A percentile compares a stretch with the other conserved stretches of the same genome.
phyloP scores from a whole-genome alignment of 1,139 yeast species.

The Saccharomyces hybrid region DNA sequence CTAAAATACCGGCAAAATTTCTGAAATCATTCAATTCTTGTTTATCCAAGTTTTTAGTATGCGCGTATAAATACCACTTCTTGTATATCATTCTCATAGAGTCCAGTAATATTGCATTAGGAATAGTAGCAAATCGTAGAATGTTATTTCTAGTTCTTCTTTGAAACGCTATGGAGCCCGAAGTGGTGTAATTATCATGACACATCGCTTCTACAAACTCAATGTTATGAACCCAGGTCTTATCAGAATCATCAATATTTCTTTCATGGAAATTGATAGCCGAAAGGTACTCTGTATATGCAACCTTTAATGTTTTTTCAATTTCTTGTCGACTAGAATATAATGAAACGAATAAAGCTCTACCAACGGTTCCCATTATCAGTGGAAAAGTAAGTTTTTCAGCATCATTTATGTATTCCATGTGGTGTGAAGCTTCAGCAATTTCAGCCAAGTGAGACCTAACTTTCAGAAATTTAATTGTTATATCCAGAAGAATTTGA shows the following conservation, averaged over 20 bases:
- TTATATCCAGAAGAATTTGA: constrained; percentile 19
- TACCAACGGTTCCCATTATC: constrained; percentile 23
- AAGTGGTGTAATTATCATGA: constrained; percentile 53
- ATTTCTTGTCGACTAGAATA: constrained; percentile 16
- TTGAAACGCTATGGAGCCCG: constrained; percentile 72
- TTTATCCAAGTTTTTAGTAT: constrained; percentile 21
- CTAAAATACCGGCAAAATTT: constrained; percentile 55
- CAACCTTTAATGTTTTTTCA: constrained; percentile 14
- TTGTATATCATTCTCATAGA: constrained; percentile 57
- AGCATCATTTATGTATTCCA: constrained; percentile 13
- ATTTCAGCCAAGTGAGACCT: constrained; percentile 18
- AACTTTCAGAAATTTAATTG: constrained; percentile 19
- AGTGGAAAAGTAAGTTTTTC: constrained; percentile 20
- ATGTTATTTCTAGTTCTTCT: constrained; percentile 54
- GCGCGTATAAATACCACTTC: constrained; percentile 41
- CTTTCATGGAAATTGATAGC: constrained; percentile 13
- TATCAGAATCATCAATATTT: constrained; percentile 11
- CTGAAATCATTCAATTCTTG: constrained; percentile 39
- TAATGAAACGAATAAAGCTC: constrained; percentile 25
- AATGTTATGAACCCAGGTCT: constrained; percentile 31
- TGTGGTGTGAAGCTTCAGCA: constrained; percentile 10
- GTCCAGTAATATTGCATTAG: constrained; percentile 52
- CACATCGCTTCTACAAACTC: constrained; percentile 45
- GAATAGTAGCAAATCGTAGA: constrained; percentile 44
- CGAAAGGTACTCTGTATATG: constrained; percentile 12